phyloP scores from a whole-genome alignment of 2,329 filamentous ascomycete species.

The Alternaria panax region DNA sequence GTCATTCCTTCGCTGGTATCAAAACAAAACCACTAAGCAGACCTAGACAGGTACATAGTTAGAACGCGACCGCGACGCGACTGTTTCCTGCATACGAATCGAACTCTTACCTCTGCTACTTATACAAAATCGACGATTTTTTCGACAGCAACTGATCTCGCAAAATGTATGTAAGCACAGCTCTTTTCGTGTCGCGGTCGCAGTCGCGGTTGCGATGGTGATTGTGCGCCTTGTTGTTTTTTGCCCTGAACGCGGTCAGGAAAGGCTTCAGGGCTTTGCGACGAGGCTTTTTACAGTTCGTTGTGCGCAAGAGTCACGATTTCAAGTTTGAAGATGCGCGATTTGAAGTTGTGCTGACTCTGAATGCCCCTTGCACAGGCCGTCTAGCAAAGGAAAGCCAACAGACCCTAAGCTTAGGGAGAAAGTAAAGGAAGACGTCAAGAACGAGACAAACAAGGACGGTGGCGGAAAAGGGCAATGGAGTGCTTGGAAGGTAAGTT shows the following conservation, averaged over 20 bases:
- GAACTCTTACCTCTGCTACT: neutral
- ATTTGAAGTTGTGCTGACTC: neutral
- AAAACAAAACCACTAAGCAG: constrained; percentile 5
- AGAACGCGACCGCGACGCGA: constrained; percentile 6
- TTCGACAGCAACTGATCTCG: neutral
- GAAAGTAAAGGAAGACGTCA: constrained; percentile 57
- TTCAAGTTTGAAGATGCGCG: neutral
- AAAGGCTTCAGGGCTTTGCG: neutral
- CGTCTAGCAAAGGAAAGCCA: constrained; percentile 55
- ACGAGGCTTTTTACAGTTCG: neutral
- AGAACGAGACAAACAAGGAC: constrained; percentile 56
- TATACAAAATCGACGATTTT: neutral
- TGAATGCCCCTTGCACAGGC: constrained; percentile 19
- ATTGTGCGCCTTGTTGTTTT: neutral
- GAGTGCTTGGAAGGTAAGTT: constrained; percentile 57
- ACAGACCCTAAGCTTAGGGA: constrained; percentile 56
- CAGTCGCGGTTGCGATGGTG: neutral
- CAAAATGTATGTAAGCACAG: neutral
- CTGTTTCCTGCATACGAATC: neutral
- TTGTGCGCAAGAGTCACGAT: neutral
- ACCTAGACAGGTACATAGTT: constrained; percentile 1
- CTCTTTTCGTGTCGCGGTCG: neutral
- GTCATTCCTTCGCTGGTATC: constrained; percentile 5
- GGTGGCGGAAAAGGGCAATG: constrained; percentile 56
- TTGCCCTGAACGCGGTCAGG: neutral